Conservation (phyloP, 768 basidiomycete species). For the Tulasnella sp. region DNA sequence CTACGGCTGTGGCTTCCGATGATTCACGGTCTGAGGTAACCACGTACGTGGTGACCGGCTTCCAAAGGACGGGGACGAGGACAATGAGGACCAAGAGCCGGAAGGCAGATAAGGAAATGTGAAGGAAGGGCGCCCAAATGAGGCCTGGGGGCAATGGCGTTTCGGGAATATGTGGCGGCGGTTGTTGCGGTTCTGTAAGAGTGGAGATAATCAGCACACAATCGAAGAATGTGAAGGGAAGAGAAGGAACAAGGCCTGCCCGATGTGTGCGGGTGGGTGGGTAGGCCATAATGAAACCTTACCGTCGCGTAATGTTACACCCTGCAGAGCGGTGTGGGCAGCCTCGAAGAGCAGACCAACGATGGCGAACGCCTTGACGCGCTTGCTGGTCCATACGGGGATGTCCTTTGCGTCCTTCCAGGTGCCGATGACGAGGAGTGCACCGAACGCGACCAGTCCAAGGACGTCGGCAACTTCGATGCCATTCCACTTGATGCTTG, state of each 20-base stretch:
- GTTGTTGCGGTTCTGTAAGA: background rate
- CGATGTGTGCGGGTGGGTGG: conserved; percentile 3
- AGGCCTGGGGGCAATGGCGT: conserved; percentile 29
- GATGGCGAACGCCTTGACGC: conserved; percentile 53
- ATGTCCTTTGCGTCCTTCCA: conserved; percentile 74
- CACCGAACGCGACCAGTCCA: conserved; percentile 65
- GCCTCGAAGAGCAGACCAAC: conserved; percentile 58
- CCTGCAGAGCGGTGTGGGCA: conserved; percentile 53
- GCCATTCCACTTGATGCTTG: conserved; percentile 37
- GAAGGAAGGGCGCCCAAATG: conserved; percentile 39
- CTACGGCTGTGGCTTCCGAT: conserved; percentile 39
- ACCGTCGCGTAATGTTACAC: background rate
- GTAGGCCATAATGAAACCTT: background rate
- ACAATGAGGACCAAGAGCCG: conserved; percentile 61
- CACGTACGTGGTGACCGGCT: conserved; percentile 63
- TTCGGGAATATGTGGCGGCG: conserved; percentile 21
- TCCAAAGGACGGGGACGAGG: conserved; percentile 56
- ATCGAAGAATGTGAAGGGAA: conserved; percentile 13
- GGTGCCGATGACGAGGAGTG: conserved; percentile 68
- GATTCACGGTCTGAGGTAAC: conserved; percentile 38
- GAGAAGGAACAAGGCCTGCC: conserved; percentile 5
- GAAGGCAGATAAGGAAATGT: conserved; percentile 56
- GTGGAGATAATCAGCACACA: background rate
- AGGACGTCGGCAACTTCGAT: conserved; percentile 43
- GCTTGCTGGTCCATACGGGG: conserved; percentile 59